Base-by-base conservation (phyloP, 805 yeast species). In the Yarrowia hollandica region DNA sequence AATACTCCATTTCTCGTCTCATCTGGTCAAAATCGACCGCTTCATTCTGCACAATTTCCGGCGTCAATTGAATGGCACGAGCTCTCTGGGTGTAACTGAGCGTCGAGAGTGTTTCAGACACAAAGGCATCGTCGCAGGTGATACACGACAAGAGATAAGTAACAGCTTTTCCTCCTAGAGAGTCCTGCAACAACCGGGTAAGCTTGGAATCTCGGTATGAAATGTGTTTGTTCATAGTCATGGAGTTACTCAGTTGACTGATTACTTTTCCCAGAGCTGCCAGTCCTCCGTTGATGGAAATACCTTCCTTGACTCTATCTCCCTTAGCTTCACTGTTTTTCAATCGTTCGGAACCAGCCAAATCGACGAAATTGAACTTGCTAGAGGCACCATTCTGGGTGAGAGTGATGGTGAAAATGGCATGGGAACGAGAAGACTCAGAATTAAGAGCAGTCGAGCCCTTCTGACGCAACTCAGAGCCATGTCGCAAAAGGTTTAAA, bases 81-180 rank as follows among this genome's bases (percentile, higher is more conserved):
- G 67, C 67, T 26, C 68, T 21, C 18, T 65, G 67, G 14, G 68
- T 62, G 38, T 64, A 66, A 4, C 65, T 30, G n/a, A 64, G 57
- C 7, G 69, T 65, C 39, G 60, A 60, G 16, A 66, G 12, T 1
- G 67, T 63, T 34, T 66, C 67, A 1, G 68, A 59, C 28, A 61
- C 55, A 44, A 59, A 64, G 3, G 48, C 19, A 1, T 59, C 42
- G 15, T 63, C 67, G 11, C 90, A 44, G 10, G 69, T 14, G 23
- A 89, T 79, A 70, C 96, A 89, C 2, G 89, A 96, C 62, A 90
- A 86, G 90, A 90, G 86, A 8, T 86, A 88, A 0, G 96, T 89
- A 68, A 87, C 84, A 67, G 96, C 88, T 65, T 88, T 88, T 0
- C 96, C 96, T 4, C 96, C 96, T 15, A 89, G 73, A 0, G 95